phyloP scores from a whole-genome alignment of 768 basidiomycete species.

The Termitomyces titanicus region DNA sequence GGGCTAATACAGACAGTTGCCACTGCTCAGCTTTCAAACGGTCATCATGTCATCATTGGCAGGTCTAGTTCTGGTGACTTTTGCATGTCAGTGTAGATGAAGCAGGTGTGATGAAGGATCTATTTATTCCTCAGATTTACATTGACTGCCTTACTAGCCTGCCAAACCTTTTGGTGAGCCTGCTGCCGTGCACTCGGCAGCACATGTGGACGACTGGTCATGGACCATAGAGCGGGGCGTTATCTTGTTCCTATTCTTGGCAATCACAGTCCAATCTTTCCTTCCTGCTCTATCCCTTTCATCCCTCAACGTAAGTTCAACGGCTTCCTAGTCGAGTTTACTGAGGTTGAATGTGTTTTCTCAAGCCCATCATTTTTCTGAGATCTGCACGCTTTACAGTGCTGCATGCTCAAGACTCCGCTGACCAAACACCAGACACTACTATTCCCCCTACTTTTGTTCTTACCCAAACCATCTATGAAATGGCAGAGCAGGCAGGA shows the following conservation, averaged over 20 bases:
- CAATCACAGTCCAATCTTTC: background rate
- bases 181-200: background rate
- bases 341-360: background rate
- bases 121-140: background rate
- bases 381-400: background rate
- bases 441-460: background rate
- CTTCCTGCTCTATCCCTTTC: background rate
- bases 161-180: background rate
- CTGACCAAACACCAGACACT: background rate
- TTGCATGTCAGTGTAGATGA: background rate
- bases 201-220: background rate
- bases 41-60: background rate
- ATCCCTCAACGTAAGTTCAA: background rate
- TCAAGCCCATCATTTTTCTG: background rate
- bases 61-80: background rate
- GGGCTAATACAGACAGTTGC: background rate
- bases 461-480: no score
- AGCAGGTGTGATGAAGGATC: background rate
- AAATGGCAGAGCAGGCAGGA: background rate
- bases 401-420: background rate
- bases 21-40: background rate
- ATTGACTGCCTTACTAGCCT: background rate
- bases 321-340: background rate
- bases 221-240: background rate
- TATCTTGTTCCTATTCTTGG: background rate